Evolutionary conservation across 192 early-diverging fungal species (phyloP), one percentile per base, ranked within the genome.

Genomic region (Coemansia sp.): DNA sequence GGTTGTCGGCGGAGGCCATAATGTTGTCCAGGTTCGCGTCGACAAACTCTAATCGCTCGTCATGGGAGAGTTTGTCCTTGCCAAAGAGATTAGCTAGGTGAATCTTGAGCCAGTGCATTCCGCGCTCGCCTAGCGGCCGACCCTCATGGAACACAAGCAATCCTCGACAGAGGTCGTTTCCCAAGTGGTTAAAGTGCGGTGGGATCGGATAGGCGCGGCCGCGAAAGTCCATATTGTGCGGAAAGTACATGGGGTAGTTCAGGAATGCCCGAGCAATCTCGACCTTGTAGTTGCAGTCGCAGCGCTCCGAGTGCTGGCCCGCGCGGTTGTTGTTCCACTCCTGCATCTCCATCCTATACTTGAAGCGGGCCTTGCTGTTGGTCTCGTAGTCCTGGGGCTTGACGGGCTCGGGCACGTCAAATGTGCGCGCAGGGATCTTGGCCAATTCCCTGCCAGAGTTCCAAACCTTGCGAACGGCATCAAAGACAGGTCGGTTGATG

Each of bases 121-220:
- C 96, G 12, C 76, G 74, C 58, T 80, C 68, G 19, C 94, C 93
- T 15, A 98, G 68, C 8, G 91, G 87, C 37, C 90, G 90, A 6
- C 84, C 87, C 58, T 85, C 82, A 12, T 89, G 83, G 76, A 98
- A 98, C 37, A 83, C 55, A n/a, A 98, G 83, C 48, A 98, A 62
- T 12, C 96, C 94, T 68, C 96, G 91, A 63, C 93, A 95, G 58
- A 98, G 74, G 79, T 98, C 96, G 73, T 96, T 93, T 48, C 94
- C 94, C 38, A 98, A 85, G 70, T 98, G 96, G 79, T 97, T 98
- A 41, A 98, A 86, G 58, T 92, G 87, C 8, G 91, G 88, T 27
- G 96, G 96, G 33, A 98, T 95, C 41, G 96, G 93, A 63, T 98
- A 98, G 4, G 96, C 95, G 56, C 96, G 90, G 21, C 96, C 96